Conservation (phyloP, 73 alveolate species). For the Uronychia setigera region DNA sequence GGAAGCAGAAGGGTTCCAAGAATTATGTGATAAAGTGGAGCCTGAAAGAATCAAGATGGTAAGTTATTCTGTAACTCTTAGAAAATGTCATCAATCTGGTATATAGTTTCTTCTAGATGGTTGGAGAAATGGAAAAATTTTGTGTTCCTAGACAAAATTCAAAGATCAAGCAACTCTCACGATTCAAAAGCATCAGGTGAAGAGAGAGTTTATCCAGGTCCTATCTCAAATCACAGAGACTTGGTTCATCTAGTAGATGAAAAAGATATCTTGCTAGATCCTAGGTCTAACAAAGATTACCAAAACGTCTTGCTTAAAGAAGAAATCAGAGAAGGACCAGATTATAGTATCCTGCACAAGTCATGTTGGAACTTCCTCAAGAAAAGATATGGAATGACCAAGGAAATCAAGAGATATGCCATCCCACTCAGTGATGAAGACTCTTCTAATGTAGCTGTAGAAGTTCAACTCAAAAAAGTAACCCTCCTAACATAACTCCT, state of each 20-base stretch:
- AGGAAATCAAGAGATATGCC: slow-evolving; percentile 32
- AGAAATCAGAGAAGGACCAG: slow-evolving; percentile 27
- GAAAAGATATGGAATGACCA: slow-evolving; percentile 41
- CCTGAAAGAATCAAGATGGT: slow-evolving; percentile 28
- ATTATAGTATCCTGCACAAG: slow-evolving; percentile 47
- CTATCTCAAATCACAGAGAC: background rate
- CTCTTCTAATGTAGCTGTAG: slow-evolving; percentile 59
- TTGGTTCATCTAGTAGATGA: background rate
- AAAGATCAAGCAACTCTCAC: slow-evolving; percentile 17
- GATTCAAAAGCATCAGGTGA: slow-evolving; percentile 1
- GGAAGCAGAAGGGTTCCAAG: slow-evolving; percentile 27
- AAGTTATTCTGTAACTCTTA: too few species aligned
- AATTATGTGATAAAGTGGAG: slow-evolving; percentile 27
- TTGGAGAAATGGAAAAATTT: slow-evolving; percentile 52
- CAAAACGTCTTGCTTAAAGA: slow-evolving; percentile 41
- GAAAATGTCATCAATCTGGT: slow-evolving; percentile 51
- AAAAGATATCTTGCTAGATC: background rate
- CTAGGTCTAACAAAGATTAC: slow-evolving; percentile 1
- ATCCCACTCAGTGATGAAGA: slow-evolving; percentile 36
- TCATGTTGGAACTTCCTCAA: slow-evolving; percentile 40
- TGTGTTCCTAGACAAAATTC: too few species aligned
- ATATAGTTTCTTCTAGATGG: slow-evolving; percentile 43
- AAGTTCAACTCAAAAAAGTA: slow-evolving; percentile 46
- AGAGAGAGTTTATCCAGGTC: slow-evolving; percentile 6
- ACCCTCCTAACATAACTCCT: too few species aligned